phyloP scores from a whole-genome alignment of 345 rosid species.

The Brassica juncea region DNA sequence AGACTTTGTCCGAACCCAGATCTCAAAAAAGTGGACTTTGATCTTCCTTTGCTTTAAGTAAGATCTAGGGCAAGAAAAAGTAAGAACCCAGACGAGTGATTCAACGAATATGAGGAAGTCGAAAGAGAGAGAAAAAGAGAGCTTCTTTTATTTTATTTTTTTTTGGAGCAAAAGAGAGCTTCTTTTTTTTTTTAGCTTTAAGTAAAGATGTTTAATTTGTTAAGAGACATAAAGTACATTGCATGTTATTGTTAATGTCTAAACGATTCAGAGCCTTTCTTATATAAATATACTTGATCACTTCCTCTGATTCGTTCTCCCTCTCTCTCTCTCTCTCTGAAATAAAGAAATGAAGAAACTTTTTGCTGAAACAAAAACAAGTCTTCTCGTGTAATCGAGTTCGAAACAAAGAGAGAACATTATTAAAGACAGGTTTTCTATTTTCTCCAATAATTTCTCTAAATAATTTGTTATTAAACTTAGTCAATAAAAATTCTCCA shows the following conservation, averaged over 20 bases:
- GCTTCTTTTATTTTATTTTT: background rate
- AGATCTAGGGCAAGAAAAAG: constrained; percentile 29
- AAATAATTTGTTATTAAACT: constrained; percentile 9
- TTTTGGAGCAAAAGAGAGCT: constrained; percentile 27
- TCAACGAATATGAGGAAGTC: constrained; percentile 21
- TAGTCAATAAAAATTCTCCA: background rate
- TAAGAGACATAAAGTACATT: background rate
- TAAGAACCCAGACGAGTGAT: constrained; percentile 21
- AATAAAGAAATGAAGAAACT: constrained; percentile 22
- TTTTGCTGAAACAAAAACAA: constrained; percentile 20
- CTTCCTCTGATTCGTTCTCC: background rate
- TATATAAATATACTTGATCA: constrained; percentile 7
- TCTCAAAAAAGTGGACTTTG: constrained; percentile 17
- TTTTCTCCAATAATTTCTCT: constrained; percentile 18
- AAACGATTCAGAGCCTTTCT: constrained; percentile 16
- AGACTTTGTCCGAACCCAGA: constrained; percentile 29
- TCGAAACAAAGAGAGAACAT: background rate
- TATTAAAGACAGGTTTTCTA: background rate
- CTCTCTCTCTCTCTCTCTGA: background rate
- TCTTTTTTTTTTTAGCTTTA: background rate
- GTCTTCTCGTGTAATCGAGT: constrained; percentile 9
- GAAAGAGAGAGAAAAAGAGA: constrained; percentile 25
- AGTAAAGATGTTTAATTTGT: background rate
- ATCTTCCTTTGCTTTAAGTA: constrained; percentile 7
- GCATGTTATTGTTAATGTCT: constrained; percentile 14